Conservation (phyloP, 2,329 filamentous ascomycete species). For the Venturia asperata region DNA sequence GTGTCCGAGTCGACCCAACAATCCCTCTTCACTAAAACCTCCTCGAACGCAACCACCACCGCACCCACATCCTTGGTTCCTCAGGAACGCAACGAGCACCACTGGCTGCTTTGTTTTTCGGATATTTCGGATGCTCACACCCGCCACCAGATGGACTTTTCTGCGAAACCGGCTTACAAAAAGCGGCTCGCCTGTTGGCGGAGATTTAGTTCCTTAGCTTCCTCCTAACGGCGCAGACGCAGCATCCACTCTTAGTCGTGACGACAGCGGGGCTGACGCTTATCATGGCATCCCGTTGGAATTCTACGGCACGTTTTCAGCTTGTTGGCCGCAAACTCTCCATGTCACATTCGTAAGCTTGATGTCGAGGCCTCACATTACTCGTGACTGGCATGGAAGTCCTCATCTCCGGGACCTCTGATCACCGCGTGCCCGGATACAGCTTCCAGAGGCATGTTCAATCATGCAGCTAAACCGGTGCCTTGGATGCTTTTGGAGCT, state of each 20-base stretch:
- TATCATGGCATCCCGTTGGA: background rate
- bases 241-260: constrained; percentile 7
- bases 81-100: too few species aligned
- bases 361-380: background rate
- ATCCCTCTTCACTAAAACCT: too few species aligned
- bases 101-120: background rate
- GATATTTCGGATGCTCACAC: background rate
- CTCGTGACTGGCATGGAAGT: background rate
- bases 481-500: background rate
- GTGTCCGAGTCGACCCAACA: too few species aligned
- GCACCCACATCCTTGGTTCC: background rate
- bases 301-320: constrained; percentile 7
- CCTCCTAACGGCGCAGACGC: background rate
- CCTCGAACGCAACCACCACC: background rate
- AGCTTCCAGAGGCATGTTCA: constrained; percentile 6
- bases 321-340: background rate
- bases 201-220: background rate
- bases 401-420: constrained; percentile 8
- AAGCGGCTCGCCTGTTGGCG: constrained; percentile 8
- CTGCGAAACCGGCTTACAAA: constrained; percentile 9
- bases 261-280: background rate
- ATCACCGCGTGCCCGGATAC: constrained; percentile 4
- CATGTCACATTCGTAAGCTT: background rate
- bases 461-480: constrained; percentile 4
- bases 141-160: background rate